These are phyloP conservation scores for Fraxinus xanthoxyloides DNA, from an alignment of 305 asterid genomes.

Conservation along the genomic window DNA sequence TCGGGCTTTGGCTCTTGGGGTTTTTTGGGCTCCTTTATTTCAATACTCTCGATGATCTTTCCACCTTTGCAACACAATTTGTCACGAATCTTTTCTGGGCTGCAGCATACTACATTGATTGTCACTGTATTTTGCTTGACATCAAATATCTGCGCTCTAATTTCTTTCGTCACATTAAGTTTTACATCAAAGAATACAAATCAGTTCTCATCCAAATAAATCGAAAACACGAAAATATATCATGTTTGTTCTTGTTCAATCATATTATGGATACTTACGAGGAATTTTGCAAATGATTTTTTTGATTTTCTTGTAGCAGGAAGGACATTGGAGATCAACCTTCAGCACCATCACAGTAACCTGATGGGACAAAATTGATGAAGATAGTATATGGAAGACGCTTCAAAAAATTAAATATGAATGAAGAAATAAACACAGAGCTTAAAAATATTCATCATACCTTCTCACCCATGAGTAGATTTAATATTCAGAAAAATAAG, in stretches of 20 bases:
- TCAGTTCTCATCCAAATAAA: neutral
- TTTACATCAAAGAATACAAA: neutral
- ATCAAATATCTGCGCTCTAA: constrained; percentile 49
- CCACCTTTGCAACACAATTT: constrained; percentile 49
- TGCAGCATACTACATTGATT: constrained; percentile 57
- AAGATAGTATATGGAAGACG: neutral
- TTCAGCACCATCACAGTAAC: neutral
- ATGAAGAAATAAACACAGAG: neutral
- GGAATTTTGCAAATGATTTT: neutral
- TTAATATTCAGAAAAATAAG: neutral
- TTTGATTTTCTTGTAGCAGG: neutral
- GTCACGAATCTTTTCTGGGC: constrained; percentile 63
- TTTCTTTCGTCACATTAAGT: constrained; percentile 35
- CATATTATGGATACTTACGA: neutral
- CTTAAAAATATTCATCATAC: neutral
- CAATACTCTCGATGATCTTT: constrained; percentile 47
- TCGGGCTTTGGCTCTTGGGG: too few species aligned
- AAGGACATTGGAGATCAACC: neutral
- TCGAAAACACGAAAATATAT: neutral
- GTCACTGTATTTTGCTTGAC: constrained; percentile 47
- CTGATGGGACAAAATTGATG: neutral
- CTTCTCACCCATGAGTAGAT: neutral
- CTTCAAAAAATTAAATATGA: neutral
- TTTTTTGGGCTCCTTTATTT: constrained; percentile 21
- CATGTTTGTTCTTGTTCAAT: too few species aligned